Percentiles rank a stretch among this genome's conserved stretches.
These are phyloP conservation scores for Fusarium sterilihyphosum DNA, from an alignment of 2,329 filamentous ascomycete species.

Conservation along the genomic window DNA sequence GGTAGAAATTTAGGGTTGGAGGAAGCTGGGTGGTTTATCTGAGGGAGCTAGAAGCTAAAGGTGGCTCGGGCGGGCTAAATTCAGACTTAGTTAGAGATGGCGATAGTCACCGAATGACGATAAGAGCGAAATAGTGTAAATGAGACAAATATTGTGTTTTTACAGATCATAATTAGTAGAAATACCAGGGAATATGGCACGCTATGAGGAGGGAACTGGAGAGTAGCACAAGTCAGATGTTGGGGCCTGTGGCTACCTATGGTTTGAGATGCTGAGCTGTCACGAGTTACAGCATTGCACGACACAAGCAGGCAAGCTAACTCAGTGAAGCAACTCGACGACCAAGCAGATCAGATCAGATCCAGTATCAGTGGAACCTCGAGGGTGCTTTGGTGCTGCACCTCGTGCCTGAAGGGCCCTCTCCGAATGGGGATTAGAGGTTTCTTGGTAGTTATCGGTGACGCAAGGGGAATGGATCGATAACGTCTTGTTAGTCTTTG, in stretches of 20 bases:
- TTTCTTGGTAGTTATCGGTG: slow-evolving; percentile 18
- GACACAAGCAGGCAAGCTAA: slow-evolving; percentile 6
- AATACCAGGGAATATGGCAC: not conserved
- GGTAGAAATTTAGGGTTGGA: slow-evolving; percentile 24
- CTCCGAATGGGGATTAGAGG: slow-evolving; percentile 34
- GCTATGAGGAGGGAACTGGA: not conserved
- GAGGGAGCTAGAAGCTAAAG: not conserved
- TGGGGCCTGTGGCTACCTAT: not conserved
- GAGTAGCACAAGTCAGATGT: slow-evolving; percentile 16
- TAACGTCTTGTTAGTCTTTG: slow-evolving; percentile 15
- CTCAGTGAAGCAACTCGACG: slow-evolving; percentile 18
- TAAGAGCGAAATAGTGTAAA: not conserved
- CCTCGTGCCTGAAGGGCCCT: slow-evolving; percentile 14
- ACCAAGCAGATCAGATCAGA: slow-evolving; percentile 1
- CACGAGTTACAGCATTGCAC: slow-evolving; percentile 26
- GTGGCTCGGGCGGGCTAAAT: slow-evolving; percentile 1
- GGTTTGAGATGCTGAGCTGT: slow-evolving; percentile 17
- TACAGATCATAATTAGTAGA: not conserved
- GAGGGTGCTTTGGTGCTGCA: slow-evolving; percentile 1
- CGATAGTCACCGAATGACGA: not conserved
- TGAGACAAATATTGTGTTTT: not conserved
- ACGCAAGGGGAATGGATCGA: slow-evolving; percentile 27
- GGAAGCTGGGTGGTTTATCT: slow-evolving; percentile 17
- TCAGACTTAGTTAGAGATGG: slow-evolving; percentile 4
- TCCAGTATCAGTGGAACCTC: slow-evolving; percentile 19